A percentile compares a stretch with the other conserved stretches of the same genome.
phyloP scores from a whole-genome alignment of 345 rosid genomes.

The Dipteronia sinensis region DNA sequence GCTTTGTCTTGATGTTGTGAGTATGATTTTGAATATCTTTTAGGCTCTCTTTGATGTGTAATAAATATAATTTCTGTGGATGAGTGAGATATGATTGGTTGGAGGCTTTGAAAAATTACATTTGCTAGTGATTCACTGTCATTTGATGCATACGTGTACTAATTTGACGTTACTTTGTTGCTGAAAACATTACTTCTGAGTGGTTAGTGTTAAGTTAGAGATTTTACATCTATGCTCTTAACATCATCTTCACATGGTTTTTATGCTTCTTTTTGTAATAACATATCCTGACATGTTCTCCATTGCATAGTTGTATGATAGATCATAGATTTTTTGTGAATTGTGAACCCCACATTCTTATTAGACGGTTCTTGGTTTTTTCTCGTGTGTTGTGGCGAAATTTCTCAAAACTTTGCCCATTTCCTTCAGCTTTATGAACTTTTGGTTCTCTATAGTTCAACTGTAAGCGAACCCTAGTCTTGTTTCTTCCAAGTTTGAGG shows the following conservation, averaged over 20 bases:
- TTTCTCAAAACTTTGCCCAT: neutral
- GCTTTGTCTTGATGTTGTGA: neutral
- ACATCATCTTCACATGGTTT: no score
- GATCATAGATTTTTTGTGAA: neutral
- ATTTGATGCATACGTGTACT: neutral
- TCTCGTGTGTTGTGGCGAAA: neutral
- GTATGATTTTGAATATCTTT: neutral
- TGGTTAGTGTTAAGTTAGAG: no score
- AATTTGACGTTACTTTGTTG: neutral
- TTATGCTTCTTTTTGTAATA: neutral
- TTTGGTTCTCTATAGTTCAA: neutral
- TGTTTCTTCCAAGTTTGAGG: neutral
- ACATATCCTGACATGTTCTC: neutral
- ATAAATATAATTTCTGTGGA: neutral
- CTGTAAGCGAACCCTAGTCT: neutral
- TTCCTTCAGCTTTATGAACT: neutral
- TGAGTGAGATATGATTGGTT: neutral
- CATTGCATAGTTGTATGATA: neutral
- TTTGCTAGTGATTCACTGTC: neutral
- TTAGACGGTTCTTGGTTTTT: neutral
- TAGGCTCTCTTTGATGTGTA: neutral
- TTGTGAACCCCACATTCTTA: neutral
- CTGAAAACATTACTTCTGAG: neutral
- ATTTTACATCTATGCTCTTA: no score
- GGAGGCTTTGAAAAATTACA: neutral